A percentile compares a stretch with the other conserved stretches of the same genome.
Evolutionary conservation across 495 filamentous ascomycete species (phyloP).

Genomic region (Aspergillus asperescens): DNA sequence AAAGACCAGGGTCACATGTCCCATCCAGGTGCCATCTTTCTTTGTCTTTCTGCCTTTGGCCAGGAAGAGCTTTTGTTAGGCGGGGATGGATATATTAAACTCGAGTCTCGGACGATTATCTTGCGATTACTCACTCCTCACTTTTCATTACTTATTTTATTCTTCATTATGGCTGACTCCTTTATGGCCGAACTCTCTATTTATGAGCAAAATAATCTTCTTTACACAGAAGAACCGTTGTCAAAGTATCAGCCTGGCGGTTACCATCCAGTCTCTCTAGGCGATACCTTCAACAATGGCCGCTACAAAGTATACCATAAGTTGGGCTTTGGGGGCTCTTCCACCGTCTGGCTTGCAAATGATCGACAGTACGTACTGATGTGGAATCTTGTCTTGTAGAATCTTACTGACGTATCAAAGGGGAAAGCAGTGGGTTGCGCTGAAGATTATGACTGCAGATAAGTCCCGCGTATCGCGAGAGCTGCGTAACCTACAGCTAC

Average conservation of each 20-base stretch:
- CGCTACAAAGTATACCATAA: constrained; percentile 82
- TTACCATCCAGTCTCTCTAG: constrained; percentile 76
- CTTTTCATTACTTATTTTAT: no score
- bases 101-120: no score
- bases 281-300: constrained; percentile 78
- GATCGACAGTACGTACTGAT: no score
- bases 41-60: no score
- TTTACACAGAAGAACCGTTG: constrained; percentile 19
- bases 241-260: constrained; percentile 47
- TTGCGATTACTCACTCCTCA: no score
- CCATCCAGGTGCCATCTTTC: no score
- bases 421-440: constrained; percentile 31
- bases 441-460: constrained; percentile 33
- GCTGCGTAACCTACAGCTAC: constrained; percentile 9
- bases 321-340: constrained; percentile 62
- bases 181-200: constrained; percentile 2
- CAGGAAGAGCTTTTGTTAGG: no score
- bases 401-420: no score
- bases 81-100: no score
- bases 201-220: constrained; percentile 14
- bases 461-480: constrained; percentile 16
- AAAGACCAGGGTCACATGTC: no score
- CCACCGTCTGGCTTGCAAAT: constrained; percentile 60
- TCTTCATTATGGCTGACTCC: no score
- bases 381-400: no score